phyloP scores from a whole-genome alignment of 371 early-diverging fungal species.

The Rhizopus microsporus region DNA sequence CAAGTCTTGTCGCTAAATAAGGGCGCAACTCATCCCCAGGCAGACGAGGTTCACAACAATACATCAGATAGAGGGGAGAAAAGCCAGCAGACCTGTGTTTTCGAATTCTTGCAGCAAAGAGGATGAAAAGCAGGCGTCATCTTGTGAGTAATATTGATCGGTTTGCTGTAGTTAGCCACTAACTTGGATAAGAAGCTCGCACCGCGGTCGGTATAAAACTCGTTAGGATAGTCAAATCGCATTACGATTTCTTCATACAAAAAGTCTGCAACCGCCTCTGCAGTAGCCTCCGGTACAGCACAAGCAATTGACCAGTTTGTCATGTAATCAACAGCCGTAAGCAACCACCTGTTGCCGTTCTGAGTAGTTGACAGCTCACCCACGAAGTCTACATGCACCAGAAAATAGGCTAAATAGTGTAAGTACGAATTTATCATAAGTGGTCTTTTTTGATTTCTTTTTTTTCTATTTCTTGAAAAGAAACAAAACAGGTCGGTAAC shows the following conservation, averaged over 20 bases:
- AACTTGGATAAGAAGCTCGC: conserved; percentile 16
- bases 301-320: conserved; percentile 45
- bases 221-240: conserved; percentile 32
- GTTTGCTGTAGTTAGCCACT: not conserved
- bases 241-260: conserved; percentile 35
- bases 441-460: too few relatives aligned
- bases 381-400: conserved; percentile 33
- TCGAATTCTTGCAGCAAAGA: conserved; percentile 12
- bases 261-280: conserved; percentile 29
- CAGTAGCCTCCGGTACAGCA: conserved; percentile 12
- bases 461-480: too few relatives aligned
- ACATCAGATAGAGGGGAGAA: conserved; percentile 21
- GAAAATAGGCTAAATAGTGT: too few relatives aligned
- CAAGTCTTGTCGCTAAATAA: not conserved
- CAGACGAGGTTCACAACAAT: conserved; percentile 20
- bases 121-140: conserved; percentile 32
- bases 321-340: conserved; percentile 40
- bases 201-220: conserved; percentile 29
- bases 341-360: conserved; percentile 23
- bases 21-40: conserved; percentile 15
- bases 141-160: conserved; percentile 6
- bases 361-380: conserved; percentile 25
- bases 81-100: conserved; percentile 12
- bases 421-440: too few relatives aligned
- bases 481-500: too few relatives aligned